These are phyloP conservation scores for Turritis glabra DNA, from an alignment of 345 rosid species.

Conservation along the genomic window DNA sequence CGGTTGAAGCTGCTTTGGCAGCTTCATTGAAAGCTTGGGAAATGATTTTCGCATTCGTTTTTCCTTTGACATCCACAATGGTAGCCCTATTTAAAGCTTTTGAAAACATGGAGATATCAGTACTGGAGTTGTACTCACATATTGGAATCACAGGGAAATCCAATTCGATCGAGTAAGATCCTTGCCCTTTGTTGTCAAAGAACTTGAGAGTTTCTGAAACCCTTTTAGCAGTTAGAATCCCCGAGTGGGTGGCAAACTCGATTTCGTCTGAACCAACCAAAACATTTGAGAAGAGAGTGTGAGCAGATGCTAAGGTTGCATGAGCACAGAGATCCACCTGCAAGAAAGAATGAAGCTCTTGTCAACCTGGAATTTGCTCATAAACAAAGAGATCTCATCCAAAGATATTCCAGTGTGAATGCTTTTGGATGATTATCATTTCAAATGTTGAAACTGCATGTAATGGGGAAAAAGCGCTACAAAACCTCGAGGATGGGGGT, in stretches of 20 bases:
- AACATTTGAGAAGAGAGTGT: constrained; percentile 53
- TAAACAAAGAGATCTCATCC: background rate
- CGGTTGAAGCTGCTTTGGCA: constrained; percentile 40
- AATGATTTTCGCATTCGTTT: constrained; percentile 20
- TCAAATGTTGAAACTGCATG: background rate
- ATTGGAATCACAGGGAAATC: constrained; percentile 49
- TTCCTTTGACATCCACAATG: constrained; percentile 51
- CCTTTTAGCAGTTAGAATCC: constrained; percentile 62
- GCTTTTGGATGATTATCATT: background rate
- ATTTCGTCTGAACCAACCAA: constrained; percentile 42
- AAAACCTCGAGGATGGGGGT: constrained; percentile 34
- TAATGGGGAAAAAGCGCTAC: background rate
- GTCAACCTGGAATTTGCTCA: too few species aligned
- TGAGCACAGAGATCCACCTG: constrained; percentile 72
- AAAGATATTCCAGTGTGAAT: too few species aligned
- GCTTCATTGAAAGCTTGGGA: constrained; percentile 47
- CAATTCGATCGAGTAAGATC: constrained; percentile 49
- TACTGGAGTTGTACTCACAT: constrained; percentile 42
- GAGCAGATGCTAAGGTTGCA: constrained; percentile 78
- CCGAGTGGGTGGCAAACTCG: constrained; percentile 61
- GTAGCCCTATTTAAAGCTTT: constrained; percentile 41
- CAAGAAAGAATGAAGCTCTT: background rate
- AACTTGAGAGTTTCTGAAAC: constrained; percentile 10
- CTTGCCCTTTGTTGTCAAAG: constrained; percentile 10
- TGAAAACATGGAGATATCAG: constrained; percentile 17